Evolutionary conservation across 768 basidiomycete species (phyloP), one percentile per base, ranked within the genome.

Genomic region (Phlegmacium glaucopus): DNA sequence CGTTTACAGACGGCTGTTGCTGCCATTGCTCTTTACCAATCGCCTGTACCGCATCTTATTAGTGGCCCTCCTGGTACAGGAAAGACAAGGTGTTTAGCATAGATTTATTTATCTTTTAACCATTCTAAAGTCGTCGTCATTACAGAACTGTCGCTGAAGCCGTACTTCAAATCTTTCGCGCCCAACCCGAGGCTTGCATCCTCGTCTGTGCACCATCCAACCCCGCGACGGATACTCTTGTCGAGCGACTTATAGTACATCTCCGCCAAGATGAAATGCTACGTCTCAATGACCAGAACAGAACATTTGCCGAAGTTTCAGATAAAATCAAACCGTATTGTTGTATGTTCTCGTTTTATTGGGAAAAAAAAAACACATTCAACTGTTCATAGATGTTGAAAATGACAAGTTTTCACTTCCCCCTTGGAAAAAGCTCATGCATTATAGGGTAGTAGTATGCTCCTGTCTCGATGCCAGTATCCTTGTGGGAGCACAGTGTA

Each of bases 151-250:
- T 76, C 3, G 75, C 76, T 16, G 76, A 77, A 59, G 61, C 68
- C 6, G 77, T 79, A 4, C 61, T 76, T 17, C 76, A 77, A 44
- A 73, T 77, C n/a, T 66, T 76, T 15, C 67, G 66, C n/a, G 54
- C 68, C 6, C 73, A 74, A 48, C 70, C 74, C 1, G 69, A 76
- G 44, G 70, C 75, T 1, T 72, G 66, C 49, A 71, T 79, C 38
- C 65, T 79, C 25, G 65, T 79, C 10, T 77, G 75, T 39, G 76
- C 77, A 1, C 77, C 76, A 1, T 79, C 77, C 1, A 75, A 77
- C 49, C 69, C 74, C 6, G 77, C 77, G 2, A 76, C 76, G 5
- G 76, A 79, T 54, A 77, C 75, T 0, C 65, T 79, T 6, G 74
- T 67, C 11, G 52, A 67, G 36, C 65, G 77, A 12, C 65, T 77